Evolutionary conservation across 805 yeast species (phyloP).

Genomic region (Starmerella roubikii): DNA sequence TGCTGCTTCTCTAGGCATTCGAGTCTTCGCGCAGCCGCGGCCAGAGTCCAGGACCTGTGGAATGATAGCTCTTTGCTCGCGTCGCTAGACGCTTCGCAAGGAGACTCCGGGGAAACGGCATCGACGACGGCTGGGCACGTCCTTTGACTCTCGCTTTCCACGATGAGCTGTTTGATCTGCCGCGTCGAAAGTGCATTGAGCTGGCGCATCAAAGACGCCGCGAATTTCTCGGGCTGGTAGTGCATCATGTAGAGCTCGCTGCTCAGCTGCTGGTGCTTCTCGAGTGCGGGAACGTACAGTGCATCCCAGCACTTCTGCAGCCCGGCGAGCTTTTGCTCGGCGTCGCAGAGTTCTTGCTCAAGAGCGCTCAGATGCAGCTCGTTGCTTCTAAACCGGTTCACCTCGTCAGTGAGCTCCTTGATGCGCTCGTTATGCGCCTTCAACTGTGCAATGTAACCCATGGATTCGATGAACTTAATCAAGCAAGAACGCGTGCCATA

Average conservation of each 20-base stretch:
- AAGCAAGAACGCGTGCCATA: too few relatives aligned
- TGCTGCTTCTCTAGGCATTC: conserved; percentile 2
- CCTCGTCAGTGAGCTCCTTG: conserved; percentile 6
- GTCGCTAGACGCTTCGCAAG: too few relatives aligned
- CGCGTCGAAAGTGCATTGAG: background rate
- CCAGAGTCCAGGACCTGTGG: conserved; percentile 9
- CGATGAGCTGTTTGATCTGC: background rate
- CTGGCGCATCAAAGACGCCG: background rate
- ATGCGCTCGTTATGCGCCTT: conserved; percentile 6
- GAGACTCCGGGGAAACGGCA: too few relatives aligned
- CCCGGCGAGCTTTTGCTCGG: background rate
- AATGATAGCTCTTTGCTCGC: too few relatives aligned
- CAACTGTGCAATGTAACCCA: conserved; percentile 5
- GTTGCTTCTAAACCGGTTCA: conserved; percentile 7
- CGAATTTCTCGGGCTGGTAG: background rate
- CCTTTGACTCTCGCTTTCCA: background rate
- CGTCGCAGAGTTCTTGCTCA: conserved; percentile 2
- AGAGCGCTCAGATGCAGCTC: conserved; percentile 5
- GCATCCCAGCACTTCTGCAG: conserved; percentile 4
- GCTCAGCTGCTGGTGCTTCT: conserved; percentile 2
- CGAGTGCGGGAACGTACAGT: conserved; percentile 13
- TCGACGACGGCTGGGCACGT: background rate
- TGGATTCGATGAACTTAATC: too few relatives aligned
- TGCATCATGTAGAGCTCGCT: conserved; percentile 9
- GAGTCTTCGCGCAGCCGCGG: conserved; percentile 1